Base-by-base conservation (phyloP, 257 asterid species). In the Cinchona pubescens region DNA sequence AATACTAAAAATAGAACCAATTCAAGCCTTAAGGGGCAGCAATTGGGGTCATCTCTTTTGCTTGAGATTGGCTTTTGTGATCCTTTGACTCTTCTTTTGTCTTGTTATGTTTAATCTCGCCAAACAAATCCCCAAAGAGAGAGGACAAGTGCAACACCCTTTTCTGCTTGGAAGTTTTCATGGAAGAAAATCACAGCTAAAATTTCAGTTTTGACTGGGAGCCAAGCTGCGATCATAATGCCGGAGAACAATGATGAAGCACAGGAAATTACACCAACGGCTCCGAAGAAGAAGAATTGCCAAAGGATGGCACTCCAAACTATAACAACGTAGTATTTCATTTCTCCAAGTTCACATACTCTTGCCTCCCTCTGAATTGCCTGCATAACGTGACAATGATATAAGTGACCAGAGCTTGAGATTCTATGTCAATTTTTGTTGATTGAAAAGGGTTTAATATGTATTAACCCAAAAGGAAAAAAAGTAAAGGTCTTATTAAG, bases 81-180 rank as follows among this genome's bases (percentile, higher is more conserved):
- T 62, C 46, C 23, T 34, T 38, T 18, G 7, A 25, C 43, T 61
- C 38, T 13, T 62, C 27, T 3, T 19, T 11, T 48, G 69, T 45
- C 32, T 71, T 71, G 48, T 14, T 66, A 13, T 63, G 72, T 43
- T 80, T 83, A 0, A 76, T 53, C 71, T 79, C 84, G 19, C 86
- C 86, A 83, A 58, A 77, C 78, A 25, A 83, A 80, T 34, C 86
- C 86, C 84, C 86, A 83, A 11, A 83, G 71, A 11, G 86, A 80
- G 7, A 83, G 80, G 6, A 71, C 66, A 8, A 83, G 77, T 1
- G 86, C 60, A 9, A 82, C 72, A 0, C 83, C 78, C 48, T 79
- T 79, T 25, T 69, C 80, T 4, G 79, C 59, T 34, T 67, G 71
- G 34, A 78, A 82, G 0, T 71, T 82, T 69, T 82, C 83, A 1